Base-by-base conservation (phyloP, 140 eudicot species). In the Ambrosia hybrid region DNA sequence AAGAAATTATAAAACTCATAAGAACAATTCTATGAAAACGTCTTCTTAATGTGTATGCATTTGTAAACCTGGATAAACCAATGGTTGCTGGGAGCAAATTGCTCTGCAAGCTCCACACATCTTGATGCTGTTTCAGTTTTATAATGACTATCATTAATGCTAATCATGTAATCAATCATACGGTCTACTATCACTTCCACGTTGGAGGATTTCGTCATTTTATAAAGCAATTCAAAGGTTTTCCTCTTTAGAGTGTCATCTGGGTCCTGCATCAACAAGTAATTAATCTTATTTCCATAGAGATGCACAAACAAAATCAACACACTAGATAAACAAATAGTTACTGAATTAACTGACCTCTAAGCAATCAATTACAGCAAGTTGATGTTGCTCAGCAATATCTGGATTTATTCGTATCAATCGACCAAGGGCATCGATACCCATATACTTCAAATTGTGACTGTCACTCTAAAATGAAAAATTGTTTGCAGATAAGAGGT, bases 151-250 rank as follows among this genome's bases (percentile, higher is more conserved):
- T 95, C 99, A 81, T 73, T 95, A 66, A 95, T 86, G 85, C 85
- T 95, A 66, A 88, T 91, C 99, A 91, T 95, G 89, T 95, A 95
- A 65, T 91, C 97, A 71, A 95, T 91, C 99, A 95, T 95, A 51
- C 97, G 95, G 78, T 88, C 99, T 46, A 95, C 99, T 80, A 95
- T 95, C 38, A 95, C 99, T 88, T 95, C 99, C 67, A 95, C 99
- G 78, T 95, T 95, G 75, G 97, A 86, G 61, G 97, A 86, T 82
- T 86, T 95, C 17, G 99, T 95, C 99, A 95, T 95, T n/a, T n/a
- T n/a, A n/a, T n/a, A n/a, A n/a, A n/a, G n/a, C n/a, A n/a, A n/a
- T n/a, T n/a, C n/a, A n/a, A 95, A 95, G 10, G 99, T 95, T 83
- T 95, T 95, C 80, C 99, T 83, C 85, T 95, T 95, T 46, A 95